Evolutionary conservation across 2,329 filamentous ascomycete genomes (phyloP).

Genomic region (Aspergillus jensenii): DNA sequence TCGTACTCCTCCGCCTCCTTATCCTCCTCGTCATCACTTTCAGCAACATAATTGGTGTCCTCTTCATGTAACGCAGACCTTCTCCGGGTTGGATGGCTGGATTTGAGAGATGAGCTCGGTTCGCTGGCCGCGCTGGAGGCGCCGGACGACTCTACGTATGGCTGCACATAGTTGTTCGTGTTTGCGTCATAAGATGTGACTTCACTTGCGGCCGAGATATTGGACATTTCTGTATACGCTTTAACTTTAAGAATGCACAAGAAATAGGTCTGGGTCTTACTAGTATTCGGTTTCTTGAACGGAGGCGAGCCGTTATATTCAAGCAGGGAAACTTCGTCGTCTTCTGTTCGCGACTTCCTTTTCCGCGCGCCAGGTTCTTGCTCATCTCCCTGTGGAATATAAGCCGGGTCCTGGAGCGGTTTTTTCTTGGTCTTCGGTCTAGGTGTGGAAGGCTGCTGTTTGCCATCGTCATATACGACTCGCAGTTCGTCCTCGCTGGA

Average conservation of each 20-base stretch:
- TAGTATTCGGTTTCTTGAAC: background rate
- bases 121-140: background rate
- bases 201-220: background rate
- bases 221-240: background rate
- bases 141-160: background rate
- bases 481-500: background rate
- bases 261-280: background rate
- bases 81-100: background rate
- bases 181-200: background rate
- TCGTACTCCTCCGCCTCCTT: constrained; percentile 13
- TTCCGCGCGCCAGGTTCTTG: background rate
- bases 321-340: background rate
- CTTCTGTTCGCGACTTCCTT: background rate
- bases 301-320: background rate
- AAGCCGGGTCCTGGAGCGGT: constrained; percentile 1
- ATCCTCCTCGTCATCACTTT: constrained; percentile 14
- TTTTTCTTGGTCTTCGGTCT: background rate
- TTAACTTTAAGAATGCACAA: background rate
- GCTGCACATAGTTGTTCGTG: background rate
- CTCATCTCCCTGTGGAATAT: background rate
- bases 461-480: background rate
- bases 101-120: background rate
- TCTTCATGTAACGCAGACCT: background rate
- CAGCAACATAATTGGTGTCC: background rate
- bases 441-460: background rate